A percentile compares a stretch with the other conserved stretches of the same genome.
Evolutionary conservation across 2,329 filamentous ascomycete species (phyloP).

Genomic region (Alternaria panax): DNA sequence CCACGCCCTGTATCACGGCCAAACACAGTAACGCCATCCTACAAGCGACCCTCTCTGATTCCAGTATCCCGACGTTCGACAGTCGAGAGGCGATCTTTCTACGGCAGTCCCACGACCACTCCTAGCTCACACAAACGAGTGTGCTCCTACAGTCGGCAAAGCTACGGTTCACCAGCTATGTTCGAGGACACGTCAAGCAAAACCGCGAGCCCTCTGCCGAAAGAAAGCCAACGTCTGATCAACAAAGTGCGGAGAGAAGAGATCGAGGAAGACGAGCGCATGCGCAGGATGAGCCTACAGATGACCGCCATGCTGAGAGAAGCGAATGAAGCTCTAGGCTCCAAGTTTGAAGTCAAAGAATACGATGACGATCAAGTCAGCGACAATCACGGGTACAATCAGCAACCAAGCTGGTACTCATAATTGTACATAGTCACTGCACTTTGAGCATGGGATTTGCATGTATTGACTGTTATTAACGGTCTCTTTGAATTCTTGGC

Average conservation of each 20-base stretch:
- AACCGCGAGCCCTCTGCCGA: slow-evolving; percentile 51
- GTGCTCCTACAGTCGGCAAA: slow-evolving; percentile 40
- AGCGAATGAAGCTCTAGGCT: slow-evolving; percentile 81
- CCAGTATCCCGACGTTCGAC: slow-evolving; percentile 53
- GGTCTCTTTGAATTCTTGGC: not conserved
- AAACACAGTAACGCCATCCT: slow-evolving; percentile 23
- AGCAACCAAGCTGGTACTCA: slow-evolving; percentile 3
- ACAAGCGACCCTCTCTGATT: slow-evolving; percentile 53
- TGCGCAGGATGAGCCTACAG: slow-evolving; percentile 79
- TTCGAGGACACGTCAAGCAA: slow-evolving; percentile 30
- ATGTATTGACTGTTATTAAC: not conserved
- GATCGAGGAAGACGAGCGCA: slow-evolving; percentile 77
- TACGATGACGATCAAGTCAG: slow-evolving; percentile 31
- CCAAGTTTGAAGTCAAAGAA: slow-evolving; percentile 52
- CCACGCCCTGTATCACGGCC: slow-evolving; percentile 42
- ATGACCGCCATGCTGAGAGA: slow-evolving; percentile 88
- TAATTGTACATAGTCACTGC: not conserved
- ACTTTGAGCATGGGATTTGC: not conserved
- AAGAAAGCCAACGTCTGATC: slow-evolving; percentile 76
- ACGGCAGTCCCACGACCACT: slow-evolving; percentile 20
- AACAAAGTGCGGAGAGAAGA: slow-evolving; percentile 77
- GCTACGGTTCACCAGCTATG: slow-evolving; percentile 41
- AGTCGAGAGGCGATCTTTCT: slow-evolving; percentile 28
- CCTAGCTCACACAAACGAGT: slow-evolving; percentile 24
- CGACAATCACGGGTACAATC: slow-evolving; percentile 1